Evolutionary conservation across 208 protist genomes (phyloP).

Genomic region (Crithidia brevicula): DNA sequence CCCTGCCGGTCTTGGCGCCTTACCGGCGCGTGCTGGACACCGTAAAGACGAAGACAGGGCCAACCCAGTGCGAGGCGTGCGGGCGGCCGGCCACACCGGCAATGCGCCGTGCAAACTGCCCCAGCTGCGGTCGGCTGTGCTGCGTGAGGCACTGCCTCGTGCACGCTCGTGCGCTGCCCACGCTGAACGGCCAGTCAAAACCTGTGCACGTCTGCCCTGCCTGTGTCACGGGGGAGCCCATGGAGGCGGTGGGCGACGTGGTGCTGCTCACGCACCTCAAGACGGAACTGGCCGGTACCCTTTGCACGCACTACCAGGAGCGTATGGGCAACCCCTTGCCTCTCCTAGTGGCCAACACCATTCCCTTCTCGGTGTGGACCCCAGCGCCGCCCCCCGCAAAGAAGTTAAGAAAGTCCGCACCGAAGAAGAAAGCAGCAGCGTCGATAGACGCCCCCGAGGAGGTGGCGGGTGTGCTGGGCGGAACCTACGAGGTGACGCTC

Average conservation of each 20-base stretch:
- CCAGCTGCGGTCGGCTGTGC: slow-evolving; percentile 69
- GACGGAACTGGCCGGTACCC: slow-evolving; percentile 68
- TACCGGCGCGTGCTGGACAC: slow-evolving; percentile 45
- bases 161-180: slow-evolving; percentile 61
- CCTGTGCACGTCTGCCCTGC: slow-evolving; percentile 47
- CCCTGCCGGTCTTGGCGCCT: slow-evolving; percentile 53
- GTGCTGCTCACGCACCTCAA: slow-evolving; percentile 64
- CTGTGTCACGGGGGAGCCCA: slow-evolving; percentile 62
- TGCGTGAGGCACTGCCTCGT: slow-evolving; percentile 60
- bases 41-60: slow-evolving; percentile 18
- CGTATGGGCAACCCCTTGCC: slow-evolving; percentile 69
- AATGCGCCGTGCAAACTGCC: slow-evolving; percentile 67
- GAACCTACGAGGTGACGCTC: slow-evolving; percentile 32
- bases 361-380: slow-evolving; percentile 30
- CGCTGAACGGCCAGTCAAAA: slow-evolving; percentile 28
- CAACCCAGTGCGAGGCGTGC: slow-evolving; percentile 36
- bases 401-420: background rate
- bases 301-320: slow-evolving; percentile 59
- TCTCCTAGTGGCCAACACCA: slow-evolving; percentile 31
- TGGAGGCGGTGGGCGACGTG: slow-evolving; percentile 72
- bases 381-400: slow-evolving; percentile 16
- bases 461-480: slow-evolving; percentile 19
- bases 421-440: background rate
- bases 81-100: slow-evolving; percentile 28
- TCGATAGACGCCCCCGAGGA: background rate